These are phyloP conservation scores for Vigna hirtella DNA, from an alignment of 306 rosid species.

Conservation along the genomic window DNA sequence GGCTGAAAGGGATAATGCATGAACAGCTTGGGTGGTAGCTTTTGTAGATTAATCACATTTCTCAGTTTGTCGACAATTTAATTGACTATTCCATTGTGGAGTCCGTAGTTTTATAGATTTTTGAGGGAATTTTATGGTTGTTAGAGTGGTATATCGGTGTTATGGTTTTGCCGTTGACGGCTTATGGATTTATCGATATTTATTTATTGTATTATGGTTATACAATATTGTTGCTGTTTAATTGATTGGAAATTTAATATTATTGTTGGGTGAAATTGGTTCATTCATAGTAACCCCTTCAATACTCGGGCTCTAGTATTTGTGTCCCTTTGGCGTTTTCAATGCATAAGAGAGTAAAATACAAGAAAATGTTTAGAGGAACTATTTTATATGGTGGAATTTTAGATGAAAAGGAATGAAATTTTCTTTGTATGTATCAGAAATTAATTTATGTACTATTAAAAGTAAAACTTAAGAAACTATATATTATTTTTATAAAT, in stretches of 20 bases:
- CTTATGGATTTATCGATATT: neutral
- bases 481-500: too few species aligned
- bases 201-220: neutral
- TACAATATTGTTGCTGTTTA: too few species aligned
- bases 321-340: too few species aligned
- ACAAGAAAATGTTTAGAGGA: too few species aligned
- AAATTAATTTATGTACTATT: too few species aligned
- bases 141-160: neutral
- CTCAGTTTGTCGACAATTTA: neutral
- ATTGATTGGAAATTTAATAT: neutral
- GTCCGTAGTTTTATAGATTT: neutral
- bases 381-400: too few species aligned
- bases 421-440: too few species aligned
- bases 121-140: neutral
- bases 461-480: too few species aligned
- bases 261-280: neutral
- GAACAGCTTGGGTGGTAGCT: neutral
- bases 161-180: neutral
- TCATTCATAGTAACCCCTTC: too few species aligned
- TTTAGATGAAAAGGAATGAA: too few species aligned
- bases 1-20: neutral
- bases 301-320: too few species aligned
- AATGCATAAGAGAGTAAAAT: too few species aligned
- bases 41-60: neutral
- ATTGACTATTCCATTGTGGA: neutral